Conservation (phyloP, 2,329 filamentous ascomycete genomes). For the Colletotrichum abscissum region DNA sequence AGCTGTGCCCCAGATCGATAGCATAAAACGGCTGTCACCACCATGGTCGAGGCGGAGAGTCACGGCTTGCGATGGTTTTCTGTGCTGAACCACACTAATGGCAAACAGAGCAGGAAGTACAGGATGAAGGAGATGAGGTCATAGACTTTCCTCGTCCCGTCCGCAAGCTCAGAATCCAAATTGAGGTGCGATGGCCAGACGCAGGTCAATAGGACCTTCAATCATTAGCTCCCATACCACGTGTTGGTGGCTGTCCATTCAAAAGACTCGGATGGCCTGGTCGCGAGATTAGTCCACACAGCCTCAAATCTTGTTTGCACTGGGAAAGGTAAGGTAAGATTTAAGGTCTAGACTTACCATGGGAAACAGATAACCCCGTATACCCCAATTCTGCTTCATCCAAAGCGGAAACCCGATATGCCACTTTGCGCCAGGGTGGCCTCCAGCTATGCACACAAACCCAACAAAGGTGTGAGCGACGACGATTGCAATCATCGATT, state of each 20-base stretch:
- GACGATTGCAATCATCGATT: constrained; percentile 37
- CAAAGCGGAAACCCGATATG: constrained; percentile 40
- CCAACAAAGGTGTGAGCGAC: constrained; percentile 36
- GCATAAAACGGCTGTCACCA: constrained; percentile 41
- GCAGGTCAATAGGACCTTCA: constrained; percentile 32
- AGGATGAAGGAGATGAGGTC: constrained; percentile 36
- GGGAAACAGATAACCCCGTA: constrained; percentile 39
- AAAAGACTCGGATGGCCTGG: constrained; percentile 32
- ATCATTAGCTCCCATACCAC: constrained; percentile 39
- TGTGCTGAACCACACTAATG: constrained; percentile 37
- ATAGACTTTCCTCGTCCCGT: constrained; percentile 25
- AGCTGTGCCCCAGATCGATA: constrained; percentile 42
- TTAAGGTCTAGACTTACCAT: constrained; percentile 10
- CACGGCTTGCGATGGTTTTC: constrained; percentile 39
- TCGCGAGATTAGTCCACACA: background rate
- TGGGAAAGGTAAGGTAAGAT: background rate
- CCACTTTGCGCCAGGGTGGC: constrained; percentile 39
- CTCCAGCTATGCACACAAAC: constrained; percentile 37
- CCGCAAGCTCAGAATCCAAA: constrained; percentile 18
- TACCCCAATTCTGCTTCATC: constrained; percentile 40
- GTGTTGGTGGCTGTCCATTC: constrained; percentile 38
- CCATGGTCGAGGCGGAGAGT: constrained; percentile 30
- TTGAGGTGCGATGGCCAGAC: constrained; percentile 36
- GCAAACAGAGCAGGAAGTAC: constrained; percentile 36
- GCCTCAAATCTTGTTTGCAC: background rate